Conservation (phyloP, 2,329 filamentous ascomycete species). For the Cercospora sojina region DNA sequence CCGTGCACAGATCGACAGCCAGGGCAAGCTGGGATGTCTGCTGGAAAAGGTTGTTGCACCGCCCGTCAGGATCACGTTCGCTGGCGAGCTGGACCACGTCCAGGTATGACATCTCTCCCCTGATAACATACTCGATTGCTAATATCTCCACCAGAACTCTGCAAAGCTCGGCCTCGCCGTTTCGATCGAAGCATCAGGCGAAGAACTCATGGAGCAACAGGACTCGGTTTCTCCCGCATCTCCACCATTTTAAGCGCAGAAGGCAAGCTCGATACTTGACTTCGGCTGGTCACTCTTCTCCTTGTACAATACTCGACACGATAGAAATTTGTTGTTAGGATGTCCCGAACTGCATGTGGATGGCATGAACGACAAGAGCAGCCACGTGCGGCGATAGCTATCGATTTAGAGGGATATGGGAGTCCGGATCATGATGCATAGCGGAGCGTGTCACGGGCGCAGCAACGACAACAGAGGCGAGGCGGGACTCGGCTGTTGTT, state of each 20-base stretch:
- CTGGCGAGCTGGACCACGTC: slow-evolving; percentile 92
- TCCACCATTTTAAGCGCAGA: slow-evolving; percentile 35
- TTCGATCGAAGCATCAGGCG: slow-evolving; percentile 80
- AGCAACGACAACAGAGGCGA: neutral
- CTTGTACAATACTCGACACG: slow-evolving; percentile 27
- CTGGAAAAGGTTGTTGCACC: slow-evolving; percentile 95
- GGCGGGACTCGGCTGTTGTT: neutral
- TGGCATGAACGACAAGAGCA: slow-evolving; percentile 9
- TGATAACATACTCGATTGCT: neutral
- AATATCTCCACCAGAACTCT: slow-evolving; percentile 65
- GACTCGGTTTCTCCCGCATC: slow-evolving; percentile 49
- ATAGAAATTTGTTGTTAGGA: slow-evolving; percentile 5
- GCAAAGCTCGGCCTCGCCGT: slow-evolving; percentile 94
- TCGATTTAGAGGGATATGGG: neutral
- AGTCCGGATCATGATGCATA: slow-evolving; percentile 11
- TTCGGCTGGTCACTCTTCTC: slow-evolving; percentile 24
- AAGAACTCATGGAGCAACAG: slow-evolving; percentile 85
- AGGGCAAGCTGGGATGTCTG: slow-evolving; percentile 87
- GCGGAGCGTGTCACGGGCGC: slow-evolving; percentile 5
- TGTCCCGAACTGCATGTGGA: slow-evolving; percentile 9
- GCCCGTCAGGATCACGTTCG: slow-evolving; percentile 89
- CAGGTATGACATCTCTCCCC: slow-evolving; percentile 63
- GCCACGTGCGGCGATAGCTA: slow-evolving; percentile 11
- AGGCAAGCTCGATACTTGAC: slow-evolving; percentile 1
- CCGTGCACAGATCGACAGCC: slow-evolving; percentile 92